Evolutionary conservation across 1,284 basidiomycete genomes (phyloP).

Genomic region (Singerocomus rubriflavus): DNA sequence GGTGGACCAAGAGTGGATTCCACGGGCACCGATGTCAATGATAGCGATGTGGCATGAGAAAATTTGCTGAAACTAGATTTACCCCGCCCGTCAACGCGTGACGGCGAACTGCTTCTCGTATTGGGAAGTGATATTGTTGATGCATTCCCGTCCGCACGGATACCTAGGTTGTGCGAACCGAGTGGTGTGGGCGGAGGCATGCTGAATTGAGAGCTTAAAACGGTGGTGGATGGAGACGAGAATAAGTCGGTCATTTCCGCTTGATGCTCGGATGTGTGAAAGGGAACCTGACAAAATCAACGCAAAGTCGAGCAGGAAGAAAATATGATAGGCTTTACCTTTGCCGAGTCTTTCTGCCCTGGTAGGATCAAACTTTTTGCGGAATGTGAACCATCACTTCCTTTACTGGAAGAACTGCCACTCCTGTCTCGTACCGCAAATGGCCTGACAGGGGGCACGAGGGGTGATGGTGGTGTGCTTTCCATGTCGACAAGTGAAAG

Average conservation of each 20-base stretch:
- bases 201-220: slow-evolving; percentile 45
- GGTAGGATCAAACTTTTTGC: slow-evolving; percentile 43
- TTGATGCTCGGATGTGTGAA: slow-evolving; percentile 65
- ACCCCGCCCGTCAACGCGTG: slow-evolving; percentile 31
- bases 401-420: slow-evolving; percentile 45
- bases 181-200: slow-evolving; percentile 41
- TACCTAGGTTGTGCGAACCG: slow-evolving; percentile 32
- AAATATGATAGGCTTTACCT: slow-evolving; percentile 40
- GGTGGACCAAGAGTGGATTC: slow-evolving; percentile 37
- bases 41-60: slow-evolving; percentile 28
- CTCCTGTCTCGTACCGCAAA: slow-evolving; percentile 46
- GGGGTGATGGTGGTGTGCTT: slow-evolving; percentile 25
- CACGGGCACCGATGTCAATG: slow-evolving; percentile 32
- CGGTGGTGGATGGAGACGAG: slow-evolving; percentile 66
- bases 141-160: slow-evolving; percentile 29
- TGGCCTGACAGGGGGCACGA: slow-evolving; percentile 44
- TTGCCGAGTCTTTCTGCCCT: slow-evolving; percentile 69
- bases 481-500: slow-evolving; percentile 43
- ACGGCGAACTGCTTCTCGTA: slow-evolving; percentile 39
- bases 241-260: slow-evolving; percentile 67
- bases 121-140: slow-evolving; percentile 39
- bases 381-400: slow-evolving; percentile 29
- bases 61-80: slow-evolving; percentile 25
- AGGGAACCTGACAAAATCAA: slow-evolving; percentile 48
- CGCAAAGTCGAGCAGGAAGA: slow-evolving; percentile 2